Evolutionary conservation across 2,329 filamentous ascomycete species (phyloP).

Genomic region (Fusarium zealandicum): DNA sequence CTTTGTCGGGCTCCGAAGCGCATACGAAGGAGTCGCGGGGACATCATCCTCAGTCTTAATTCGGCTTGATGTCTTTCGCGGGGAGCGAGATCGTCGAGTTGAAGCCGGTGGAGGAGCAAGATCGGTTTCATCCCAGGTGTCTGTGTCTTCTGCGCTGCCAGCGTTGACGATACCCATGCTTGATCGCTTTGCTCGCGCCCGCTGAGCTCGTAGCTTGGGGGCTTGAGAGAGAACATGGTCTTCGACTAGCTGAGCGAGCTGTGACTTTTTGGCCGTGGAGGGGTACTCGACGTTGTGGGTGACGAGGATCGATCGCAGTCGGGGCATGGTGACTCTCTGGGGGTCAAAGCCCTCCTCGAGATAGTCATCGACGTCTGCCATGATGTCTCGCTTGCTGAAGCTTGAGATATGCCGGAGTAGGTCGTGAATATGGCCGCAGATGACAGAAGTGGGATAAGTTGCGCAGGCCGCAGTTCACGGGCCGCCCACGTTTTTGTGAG

Average conservation of each 20-base stretch:
- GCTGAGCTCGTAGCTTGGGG: constrained; percentile 75
- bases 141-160: constrained; percentile 70
- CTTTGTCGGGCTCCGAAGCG: constrained; percentile 59
- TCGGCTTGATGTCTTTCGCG: constrained; percentile 60
- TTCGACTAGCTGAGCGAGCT: constrained; percentile 85
- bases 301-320: constrained; percentile 88
- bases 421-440: constrained; percentile 13
- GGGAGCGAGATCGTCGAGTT: constrained; percentile 61
- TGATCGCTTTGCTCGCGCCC: constrained; percentile 82
- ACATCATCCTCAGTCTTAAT: constrained; percentile 62
- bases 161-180: constrained; percentile 82
- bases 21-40: constrained; percentile 44
- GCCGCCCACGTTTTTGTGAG: constrained; percentile 15
- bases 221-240: constrained; percentile 80
- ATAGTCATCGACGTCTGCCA: constrained; percentile 80
- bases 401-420: constrained; percentile 10
- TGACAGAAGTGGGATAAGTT: constrained; percentile 21
- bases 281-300: constrained; percentile 87
- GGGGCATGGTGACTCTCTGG: constrained; percentile 81
- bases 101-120: constrained; percentile 57
- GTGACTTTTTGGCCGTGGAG: constrained; percentile 87
- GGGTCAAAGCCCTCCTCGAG: constrained; percentile 89
- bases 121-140: constrained; percentile 67
- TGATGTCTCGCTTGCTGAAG: constrained; percentile 44
- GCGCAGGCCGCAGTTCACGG: constrained; percentile 26